These are phyloP conservation scores for Acanthamoeba culbertsoni DNA, from an alignment of 208 protist species.

Conservation along the genomic window DNA sequence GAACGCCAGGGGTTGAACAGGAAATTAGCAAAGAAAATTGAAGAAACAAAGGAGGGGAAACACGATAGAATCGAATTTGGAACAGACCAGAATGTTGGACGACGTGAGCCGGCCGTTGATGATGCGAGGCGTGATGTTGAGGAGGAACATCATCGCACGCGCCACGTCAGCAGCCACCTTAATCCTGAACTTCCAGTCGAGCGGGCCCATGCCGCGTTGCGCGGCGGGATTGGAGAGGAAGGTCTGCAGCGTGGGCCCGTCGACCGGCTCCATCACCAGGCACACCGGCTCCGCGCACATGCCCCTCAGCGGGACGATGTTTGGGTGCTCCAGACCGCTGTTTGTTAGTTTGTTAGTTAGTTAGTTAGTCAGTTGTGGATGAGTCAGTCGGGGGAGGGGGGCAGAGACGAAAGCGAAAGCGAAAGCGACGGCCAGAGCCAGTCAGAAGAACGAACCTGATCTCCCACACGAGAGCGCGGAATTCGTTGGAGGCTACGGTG, in stretches of 20 bases:
- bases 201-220: background rate
- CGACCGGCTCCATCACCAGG: background rate
- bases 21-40: no score
- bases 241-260: background rate
- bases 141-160: slow-evolving; percentile 63
- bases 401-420: background rate
- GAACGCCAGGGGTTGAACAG: background rate
- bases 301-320: background rate
- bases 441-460: background rate
- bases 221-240: background rate
- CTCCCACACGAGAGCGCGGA: background rate
- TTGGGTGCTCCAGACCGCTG: slow-evolving; percentile 20
- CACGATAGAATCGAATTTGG: background rate
- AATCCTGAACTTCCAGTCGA: slow-evolving; percentile 22
- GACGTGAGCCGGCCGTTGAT: slow-evolving; percentile 59
- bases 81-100: slow-evolving; percentile 56
- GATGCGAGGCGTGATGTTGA: slow-evolving; percentile 33
- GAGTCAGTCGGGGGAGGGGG: no score
- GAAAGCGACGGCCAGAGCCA: background rate
- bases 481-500: slow-evolving; percentile 16
- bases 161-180: slow-evolving; percentile 57
- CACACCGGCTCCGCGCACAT: background rate
- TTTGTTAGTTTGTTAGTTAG: no score
- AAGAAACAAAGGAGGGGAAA: background rate
- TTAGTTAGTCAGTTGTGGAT: no score